Conservation (phyloP, 352 stramenopile species). For the Phytophthora capsici region DNA sequence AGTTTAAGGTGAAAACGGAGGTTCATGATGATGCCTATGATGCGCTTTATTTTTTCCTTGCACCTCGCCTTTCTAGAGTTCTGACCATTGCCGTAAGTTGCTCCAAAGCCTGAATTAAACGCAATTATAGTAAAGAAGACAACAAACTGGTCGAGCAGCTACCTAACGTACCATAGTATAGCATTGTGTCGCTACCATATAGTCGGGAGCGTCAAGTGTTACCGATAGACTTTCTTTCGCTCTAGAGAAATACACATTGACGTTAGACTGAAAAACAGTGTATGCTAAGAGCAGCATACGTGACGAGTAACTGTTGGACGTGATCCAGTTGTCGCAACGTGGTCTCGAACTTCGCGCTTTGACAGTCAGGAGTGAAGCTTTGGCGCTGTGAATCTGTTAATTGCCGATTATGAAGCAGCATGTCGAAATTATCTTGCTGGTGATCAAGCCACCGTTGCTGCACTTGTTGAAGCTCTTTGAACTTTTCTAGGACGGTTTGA, state of each 20-base stretch:
- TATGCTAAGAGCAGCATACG: not conserved
- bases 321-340: conserved; percentile 10
- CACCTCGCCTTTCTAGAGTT: too few relatives aligned
- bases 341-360: not conserved
- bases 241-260: not conserved
- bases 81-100: not conserved
- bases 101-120: not conserved
- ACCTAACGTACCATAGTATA: not conserved
- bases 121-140: not conserved
- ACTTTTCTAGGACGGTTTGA: too few relatives aligned
- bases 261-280: not conserved
- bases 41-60: too few relatives aligned
- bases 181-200: not conserved
- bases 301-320: conserved; percentile 9
- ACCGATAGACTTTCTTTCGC: not conserved
- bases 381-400: not conserved
- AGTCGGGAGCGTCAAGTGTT: not conserved
- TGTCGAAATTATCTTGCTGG: conserved; percentile 5
- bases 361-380: not conserved
- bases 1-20: too few relatives aligned
- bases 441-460: conserved; percentile 8
- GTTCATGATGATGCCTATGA: too few relatives aligned
- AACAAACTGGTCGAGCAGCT: not conserved
- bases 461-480: not conserved
- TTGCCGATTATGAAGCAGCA: not conserved